Evolutionary conservation across 371 early-diverging fungal genomes (phyloP).

Genomic region (Smittium culicis): DNA sequence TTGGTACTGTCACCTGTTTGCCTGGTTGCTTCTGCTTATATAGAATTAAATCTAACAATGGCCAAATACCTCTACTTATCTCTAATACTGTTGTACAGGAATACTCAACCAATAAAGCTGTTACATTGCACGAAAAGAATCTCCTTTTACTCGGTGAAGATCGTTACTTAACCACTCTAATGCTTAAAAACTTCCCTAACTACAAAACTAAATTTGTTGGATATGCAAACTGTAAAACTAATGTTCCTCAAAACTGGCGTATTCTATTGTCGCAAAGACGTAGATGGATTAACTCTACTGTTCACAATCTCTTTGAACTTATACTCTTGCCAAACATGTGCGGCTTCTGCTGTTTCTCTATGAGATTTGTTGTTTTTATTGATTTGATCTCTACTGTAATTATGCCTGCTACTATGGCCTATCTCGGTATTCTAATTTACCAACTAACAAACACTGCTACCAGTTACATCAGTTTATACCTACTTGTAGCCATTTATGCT

Average conservation of each 20-base stretch:
- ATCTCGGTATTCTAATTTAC: conserved; percentile 55
- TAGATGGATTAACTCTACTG: conserved; percentile 92
- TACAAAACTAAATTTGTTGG: conserved; percentile 87
- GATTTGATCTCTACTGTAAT: conserved; percentile 81
- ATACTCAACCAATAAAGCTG: conserved; percentile 86
- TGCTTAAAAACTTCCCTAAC: conserved; percentile 94
- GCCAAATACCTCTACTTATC: conserved; percentile 52
- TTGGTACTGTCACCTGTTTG: conserved; percentile 86
- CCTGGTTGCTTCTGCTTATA: conserved; percentile 93
- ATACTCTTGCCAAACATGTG: conserved; percentile 70
- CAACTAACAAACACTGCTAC: conserved; percentile 55
- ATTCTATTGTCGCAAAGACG: conserved; percentile 87
- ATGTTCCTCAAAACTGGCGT: conserved; percentile 84
- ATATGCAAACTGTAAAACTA: conserved; percentile 85
- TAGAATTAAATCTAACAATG: conserved; percentile 46
- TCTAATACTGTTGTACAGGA: conserved; percentile 73
- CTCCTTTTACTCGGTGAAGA: conserved; percentile 96
- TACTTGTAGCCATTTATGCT: conserved; percentile 61
- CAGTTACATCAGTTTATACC: conserved; percentile 63
- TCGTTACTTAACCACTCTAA: conserved; percentile 90
- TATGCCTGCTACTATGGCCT: conserved; percentile 76
- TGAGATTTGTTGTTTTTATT: conserved; percentile 83
- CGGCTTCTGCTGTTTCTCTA: conserved; percentile 89
- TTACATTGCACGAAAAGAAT: conserved; percentile 97
- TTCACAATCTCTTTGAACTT: conserved; percentile 82